Evolutionary conservation across 148 eudicot genomes (phyloP).

Genomic region (Rhododendron kiyosumense): DNA sequence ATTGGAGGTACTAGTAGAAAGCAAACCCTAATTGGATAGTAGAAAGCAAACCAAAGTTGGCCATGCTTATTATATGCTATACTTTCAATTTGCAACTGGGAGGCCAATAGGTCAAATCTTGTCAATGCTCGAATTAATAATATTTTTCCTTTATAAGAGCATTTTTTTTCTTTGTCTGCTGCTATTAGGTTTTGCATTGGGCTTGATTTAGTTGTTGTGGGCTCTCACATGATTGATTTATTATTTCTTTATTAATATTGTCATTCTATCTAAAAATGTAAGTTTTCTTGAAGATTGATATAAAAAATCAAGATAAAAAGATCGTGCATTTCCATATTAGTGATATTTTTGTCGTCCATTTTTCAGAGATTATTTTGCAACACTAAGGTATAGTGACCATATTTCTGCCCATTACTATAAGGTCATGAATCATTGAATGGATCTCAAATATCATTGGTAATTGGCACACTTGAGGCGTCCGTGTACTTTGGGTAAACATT

Average conservation of each 20-base stretch:
- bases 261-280: not conserved
- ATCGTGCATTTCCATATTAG: not conserved
- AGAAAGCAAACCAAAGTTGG: not conserved
- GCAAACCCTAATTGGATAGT: not conserved
- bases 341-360: no score
- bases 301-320: not conserved
- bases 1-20: no score
- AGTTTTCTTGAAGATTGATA: not conserved
- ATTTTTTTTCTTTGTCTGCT: no score
- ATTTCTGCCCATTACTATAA: no score
- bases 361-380: no score
- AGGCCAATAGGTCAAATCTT: not conserved
- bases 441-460: no score
- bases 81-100: not conserved
- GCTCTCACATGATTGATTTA: no score
- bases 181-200: not conserved
- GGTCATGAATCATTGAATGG: no score
- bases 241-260: no score
- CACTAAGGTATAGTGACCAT: no score
- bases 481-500: no score
- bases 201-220: not conserved
- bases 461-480: no score
- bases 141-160: not conserved
- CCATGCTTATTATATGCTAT: not conserved
- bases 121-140: not conserved